phyloP scores from a whole-genome alignment of 768 basidiomycete species.

The Amyloporia xantha region DNA sequence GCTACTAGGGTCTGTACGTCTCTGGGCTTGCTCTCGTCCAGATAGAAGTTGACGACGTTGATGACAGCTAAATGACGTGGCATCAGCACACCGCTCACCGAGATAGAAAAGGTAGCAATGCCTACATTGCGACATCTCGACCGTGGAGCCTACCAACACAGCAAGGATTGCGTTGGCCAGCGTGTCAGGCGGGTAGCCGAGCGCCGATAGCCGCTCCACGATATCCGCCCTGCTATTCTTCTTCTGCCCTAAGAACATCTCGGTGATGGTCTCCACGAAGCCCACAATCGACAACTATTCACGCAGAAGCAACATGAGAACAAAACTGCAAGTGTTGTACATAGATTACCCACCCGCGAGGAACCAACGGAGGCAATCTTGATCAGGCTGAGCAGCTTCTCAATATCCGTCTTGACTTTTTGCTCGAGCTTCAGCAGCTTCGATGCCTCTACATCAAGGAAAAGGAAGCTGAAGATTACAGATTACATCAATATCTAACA shows the following conservation, averaged over 20 bases:
- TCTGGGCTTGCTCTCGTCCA: constrained; percentile 39
- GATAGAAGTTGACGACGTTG: constrained; percentile 58
- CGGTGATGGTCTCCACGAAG: constrained; percentile 40
- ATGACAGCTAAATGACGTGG: constrained; percentile 40
- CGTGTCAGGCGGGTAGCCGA: constrained; percentile 52
- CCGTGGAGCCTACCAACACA: constrained; percentile 57
- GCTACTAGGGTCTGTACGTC: constrained; percentile 12
- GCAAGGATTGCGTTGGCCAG: constrained; percentile 67
- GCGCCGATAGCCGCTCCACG: constrained; percentile 48
- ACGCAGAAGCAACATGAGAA: not conserved
- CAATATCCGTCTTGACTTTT: constrained; percentile 45
- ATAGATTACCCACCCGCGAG: not conserved
- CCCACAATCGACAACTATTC: constrained; percentile 29
- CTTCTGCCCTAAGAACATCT: constrained; percentile 44
- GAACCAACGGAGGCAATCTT: constrained; percentile 30
- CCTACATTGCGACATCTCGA: constrained; percentile 65
- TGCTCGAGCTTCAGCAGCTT: constrained; percentile 50
- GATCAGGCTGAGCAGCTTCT: constrained; percentile 50
- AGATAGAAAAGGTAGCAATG: constrained; percentile 10
- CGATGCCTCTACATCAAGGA: constrained; percentile 61
- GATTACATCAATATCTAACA: not conserved
- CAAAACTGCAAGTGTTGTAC: not conserved
- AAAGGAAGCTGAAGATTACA: constrained; percentile 50
- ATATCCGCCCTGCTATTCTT: constrained; percentile 39
- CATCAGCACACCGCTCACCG: too few species aligned